These are phyloP conservation scores for Corymbia maculata DNA, from an alignment of 345 rosid genomes.

Conservation along the genomic window DNA sequence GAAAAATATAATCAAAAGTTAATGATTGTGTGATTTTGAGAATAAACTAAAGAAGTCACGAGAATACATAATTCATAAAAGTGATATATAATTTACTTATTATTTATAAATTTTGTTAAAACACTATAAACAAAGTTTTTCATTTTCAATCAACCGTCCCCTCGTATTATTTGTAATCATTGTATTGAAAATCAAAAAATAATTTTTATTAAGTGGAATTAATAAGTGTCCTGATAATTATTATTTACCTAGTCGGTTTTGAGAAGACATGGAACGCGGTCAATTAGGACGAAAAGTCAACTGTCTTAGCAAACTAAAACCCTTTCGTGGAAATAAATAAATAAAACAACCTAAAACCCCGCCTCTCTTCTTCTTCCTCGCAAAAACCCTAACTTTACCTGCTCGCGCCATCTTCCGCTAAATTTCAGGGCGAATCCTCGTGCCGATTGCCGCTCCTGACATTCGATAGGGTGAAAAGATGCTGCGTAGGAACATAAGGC, in stretches of 20 bases:
- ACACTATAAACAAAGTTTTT: neutral
- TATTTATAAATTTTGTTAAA: neutral
- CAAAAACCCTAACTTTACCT: neutral
- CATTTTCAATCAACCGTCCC: neutral
- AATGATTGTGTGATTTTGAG: rapidly evolving
- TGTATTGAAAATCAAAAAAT: neutral
- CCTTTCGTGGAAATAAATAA: neutral
- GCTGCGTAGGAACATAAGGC: slow-evolving; percentile 69
- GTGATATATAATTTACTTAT: neutral
- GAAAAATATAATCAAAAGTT: neutral
- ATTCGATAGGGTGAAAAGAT: slow-evolving; percentile 1
- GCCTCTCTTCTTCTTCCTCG: neutral
- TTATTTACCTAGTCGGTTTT: neutral
- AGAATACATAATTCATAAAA: neutral
- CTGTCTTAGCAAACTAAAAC: neutral
- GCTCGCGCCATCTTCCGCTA: neutral
- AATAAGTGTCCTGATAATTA: neutral
- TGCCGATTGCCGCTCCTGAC: neutral
- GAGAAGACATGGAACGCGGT: neutral
- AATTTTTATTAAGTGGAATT: neutral
- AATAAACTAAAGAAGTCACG: rapidly evolving
- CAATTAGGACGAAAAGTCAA: neutral
- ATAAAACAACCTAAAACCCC: neutral
- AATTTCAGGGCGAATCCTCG: neutral
- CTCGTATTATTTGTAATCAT: neutral